Evolutionary conservation across 176 grass and related monocot genomes (phyloP).

Genomic region (Cenchrus purpureus): DNA sequence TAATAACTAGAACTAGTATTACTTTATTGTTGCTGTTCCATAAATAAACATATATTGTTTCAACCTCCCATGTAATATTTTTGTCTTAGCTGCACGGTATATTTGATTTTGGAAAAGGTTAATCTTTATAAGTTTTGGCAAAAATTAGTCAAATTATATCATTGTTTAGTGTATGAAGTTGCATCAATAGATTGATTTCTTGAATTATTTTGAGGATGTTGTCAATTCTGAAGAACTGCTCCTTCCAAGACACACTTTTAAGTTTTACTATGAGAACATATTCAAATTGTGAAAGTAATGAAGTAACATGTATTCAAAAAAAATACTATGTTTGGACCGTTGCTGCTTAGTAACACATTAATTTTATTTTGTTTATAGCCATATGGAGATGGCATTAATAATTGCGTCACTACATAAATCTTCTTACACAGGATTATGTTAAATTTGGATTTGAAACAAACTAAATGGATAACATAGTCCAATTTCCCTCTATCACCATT

Average conservation of each 20-base stretch:
- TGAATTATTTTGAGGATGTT: neutral
- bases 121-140: neutral
- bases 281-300: neutral
- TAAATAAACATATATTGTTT: neutral
- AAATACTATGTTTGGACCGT: neutral
- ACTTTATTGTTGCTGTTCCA: neutral
- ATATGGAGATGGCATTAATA: neutral
- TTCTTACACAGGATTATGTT: neutral
- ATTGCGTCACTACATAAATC: neutral
- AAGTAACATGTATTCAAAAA: neutral
- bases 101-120: neutral
- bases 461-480: neutral
- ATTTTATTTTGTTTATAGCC: conserved; percentile 21
- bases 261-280: neutral
- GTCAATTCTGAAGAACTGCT: neutral
- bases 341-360: neutral
- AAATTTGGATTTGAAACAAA: neutral
- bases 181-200: neutral
- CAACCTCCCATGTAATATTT: neutral
- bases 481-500: neutral
- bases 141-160: neutral
- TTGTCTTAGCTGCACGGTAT: neutral
- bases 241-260: neutral
- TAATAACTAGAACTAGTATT: neutral
- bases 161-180: neutral